Conservation (phyloP, 2,329 filamentous ascomycete species). For the Colletotrichum cordylinicola region DNA sequence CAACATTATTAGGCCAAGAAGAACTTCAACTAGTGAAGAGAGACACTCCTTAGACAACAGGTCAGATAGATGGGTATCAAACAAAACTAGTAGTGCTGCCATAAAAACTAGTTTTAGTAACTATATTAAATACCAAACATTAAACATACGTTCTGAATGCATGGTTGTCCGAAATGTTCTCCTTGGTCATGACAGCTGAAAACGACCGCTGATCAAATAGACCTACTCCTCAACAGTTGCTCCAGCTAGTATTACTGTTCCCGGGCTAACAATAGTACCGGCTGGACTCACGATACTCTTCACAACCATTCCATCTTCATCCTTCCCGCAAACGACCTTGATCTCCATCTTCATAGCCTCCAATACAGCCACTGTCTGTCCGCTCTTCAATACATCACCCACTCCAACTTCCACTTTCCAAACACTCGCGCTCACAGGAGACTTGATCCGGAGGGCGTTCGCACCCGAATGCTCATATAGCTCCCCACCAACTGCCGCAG, state of each 20-base stretch:
- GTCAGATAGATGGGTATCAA: no score
- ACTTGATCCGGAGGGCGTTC: conserved; percentile 34
- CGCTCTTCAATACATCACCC: conserved; percentile 45
- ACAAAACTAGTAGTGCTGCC: no score
- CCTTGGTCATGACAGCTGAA: no score
- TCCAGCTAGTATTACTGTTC: neutral
- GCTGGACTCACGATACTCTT: neutral
- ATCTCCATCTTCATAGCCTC: conserved; percentile 67
- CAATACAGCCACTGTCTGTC: conserved; percentile 50
- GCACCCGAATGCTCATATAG: neutral
- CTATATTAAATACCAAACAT: no score
- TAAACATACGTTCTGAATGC: no score
- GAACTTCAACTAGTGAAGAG: conserved; percentile 2
- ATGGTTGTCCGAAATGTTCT: no score
- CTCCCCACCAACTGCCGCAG: neutral
- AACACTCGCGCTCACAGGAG: conserved; percentile 55
- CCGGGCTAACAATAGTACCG: neutral
- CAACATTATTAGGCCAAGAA: neutral
- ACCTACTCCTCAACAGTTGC: no score
- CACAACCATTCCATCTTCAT: neutral
- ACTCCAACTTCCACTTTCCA: conserved; percentile 55
- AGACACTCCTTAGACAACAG: neutral
- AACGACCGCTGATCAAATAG: no score
- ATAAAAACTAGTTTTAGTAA: no score
- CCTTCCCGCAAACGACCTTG: neutral